These are phyloP conservation scores for Leptographium galeiforme DNA, from an alignment of 2,329 filamentous ascomycete species.

Conservation along the genomic window DNA sequence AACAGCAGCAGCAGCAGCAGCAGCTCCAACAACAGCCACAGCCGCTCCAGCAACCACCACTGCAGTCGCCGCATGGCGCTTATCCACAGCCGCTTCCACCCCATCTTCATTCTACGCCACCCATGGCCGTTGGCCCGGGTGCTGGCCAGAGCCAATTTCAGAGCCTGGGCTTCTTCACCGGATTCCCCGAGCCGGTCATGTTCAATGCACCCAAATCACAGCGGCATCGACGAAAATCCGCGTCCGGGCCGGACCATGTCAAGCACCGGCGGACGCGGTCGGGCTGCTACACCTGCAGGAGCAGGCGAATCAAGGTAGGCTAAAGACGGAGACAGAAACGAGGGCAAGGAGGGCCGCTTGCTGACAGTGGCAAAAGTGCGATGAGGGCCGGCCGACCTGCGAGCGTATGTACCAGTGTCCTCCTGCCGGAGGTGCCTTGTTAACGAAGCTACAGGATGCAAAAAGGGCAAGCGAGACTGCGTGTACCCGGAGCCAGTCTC, in stretches of 20 bases:
- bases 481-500: slow-evolving; percentile 64
- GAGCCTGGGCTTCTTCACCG: slow-evolving; percentile 34
- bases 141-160: slow-evolving; percentile 30
- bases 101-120: slow-evolving; percentile 16
- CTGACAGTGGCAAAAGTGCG: slow-evolving; percentile 41
- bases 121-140: slow-evolving; percentile 18
- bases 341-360: no score
- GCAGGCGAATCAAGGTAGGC: slow-evolving; percentile 66
- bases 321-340: background rate
- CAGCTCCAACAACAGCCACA: slow-evolving; percentile 1
- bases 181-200: slow-evolving; percentile 35
- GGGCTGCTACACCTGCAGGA: slow-evolving; percentile 84
- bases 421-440: background rate
- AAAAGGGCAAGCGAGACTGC: slow-evolving; percentile 83
- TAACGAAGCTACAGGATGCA: slow-evolving; percentile 49
- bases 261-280: slow-evolving; percentile 90
- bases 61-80: slow-evolving; percentile 2
- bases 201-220: slow-evolving; percentile 32
- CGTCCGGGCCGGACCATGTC: slow-evolving; percentile 51
- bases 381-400: slow-evolving; percentile 77
- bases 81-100: slow-evolving; percentile 12
- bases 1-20: background rate
- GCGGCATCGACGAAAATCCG: slow-evolving; percentile 37
- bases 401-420: slow-evolving; percentile 39
- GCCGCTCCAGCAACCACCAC: slow-evolving; percentile 1